Evolutionary conservation across 2,329 filamentous ascomycete species (phyloP).

Genomic region (Diplocarpon mali): DNA sequence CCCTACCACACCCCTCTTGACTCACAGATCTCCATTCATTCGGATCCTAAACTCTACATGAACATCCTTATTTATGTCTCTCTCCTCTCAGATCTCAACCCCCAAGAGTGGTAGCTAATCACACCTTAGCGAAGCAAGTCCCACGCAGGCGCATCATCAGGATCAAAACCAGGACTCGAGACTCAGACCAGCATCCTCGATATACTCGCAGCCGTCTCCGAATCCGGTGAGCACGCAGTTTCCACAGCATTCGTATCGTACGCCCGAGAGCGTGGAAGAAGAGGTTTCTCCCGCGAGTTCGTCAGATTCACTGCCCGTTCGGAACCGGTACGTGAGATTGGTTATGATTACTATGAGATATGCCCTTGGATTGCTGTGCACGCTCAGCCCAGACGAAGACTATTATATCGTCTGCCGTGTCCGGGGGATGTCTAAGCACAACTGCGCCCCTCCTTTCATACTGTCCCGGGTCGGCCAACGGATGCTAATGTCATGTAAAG

Average conservation of each 20-base stretch:
- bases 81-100: too few species aligned
- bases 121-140: slow-evolving; percentile 12
- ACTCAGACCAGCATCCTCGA: slow-evolving; percentile 44
- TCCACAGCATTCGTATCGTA: slow-evolving; percentile 24
- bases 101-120: slow-evolving; percentile 11
- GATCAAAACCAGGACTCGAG: slow-evolving; percentile 19
- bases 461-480: background rate
- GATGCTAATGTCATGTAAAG: slow-evolving; percentile 12
- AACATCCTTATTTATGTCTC: too few species aligned
- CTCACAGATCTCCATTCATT: too few species aligned
- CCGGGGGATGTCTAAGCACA: too few species aligned
- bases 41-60: too few species aligned
- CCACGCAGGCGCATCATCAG: slow-evolving; percentile 4
- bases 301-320: slow-evolving; percentile 22
- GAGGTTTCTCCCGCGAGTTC: slow-evolving; percentile 36
- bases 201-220: slow-evolving; percentile 48
- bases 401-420: too few species aligned
- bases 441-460: background rate
- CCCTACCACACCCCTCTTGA: too few species aligned
- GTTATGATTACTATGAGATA: slow-evolving; percentile 9
- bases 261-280: slow-evolving; percentile 17
- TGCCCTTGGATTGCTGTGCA: slow-evolving; percentile 10
- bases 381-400: too few species aligned
- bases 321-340: slow-evolving; percentile 19
- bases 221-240: slow-evolving; percentile 16